Evolutionary conservation across 805 yeast species (phyloP).

Genomic region (Ogataea chonburiensis): DNA sequence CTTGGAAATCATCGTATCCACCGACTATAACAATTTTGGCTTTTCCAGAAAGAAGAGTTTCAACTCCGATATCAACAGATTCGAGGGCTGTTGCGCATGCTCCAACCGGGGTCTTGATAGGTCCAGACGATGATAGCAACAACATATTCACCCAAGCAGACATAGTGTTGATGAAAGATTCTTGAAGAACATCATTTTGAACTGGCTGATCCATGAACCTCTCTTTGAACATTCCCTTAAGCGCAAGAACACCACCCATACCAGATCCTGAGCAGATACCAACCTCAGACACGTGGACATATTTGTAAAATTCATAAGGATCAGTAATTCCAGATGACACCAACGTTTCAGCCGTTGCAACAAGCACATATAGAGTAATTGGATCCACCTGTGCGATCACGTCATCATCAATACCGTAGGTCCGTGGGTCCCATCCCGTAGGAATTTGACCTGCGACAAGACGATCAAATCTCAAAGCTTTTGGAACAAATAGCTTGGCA

Average conservation of each 20-base stretch:
- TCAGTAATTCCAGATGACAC: slow-evolving; percentile 94
- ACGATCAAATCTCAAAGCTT: slow-evolving; percentile 72
- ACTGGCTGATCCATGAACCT: slow-evolving; percentile 91
- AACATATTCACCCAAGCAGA: slow-evolving; percentile 99
- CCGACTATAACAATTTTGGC: slow-evolving; percentile 97
- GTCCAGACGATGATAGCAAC: slow-evolving; percentile 95
- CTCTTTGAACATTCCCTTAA: slow-evolving; percentile 97
- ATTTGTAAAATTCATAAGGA: slow-evolving; percentile 97
- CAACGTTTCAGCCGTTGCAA: slow-evolving; percentile 92
- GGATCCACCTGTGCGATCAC: slow-evolving; percentile 94
- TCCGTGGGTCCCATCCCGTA: slow-evolving; percentile 95
- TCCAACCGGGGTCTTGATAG: slow-evolving; percentile 98
- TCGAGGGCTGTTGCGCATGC: slow-evolving; percentile 99
- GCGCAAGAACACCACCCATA: slow-evolving; percentile 98
- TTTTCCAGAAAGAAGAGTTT: slow-evolving; percentile 87
- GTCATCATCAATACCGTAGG: slow-evolving; percentile 94
- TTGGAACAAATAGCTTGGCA: slow-evolving; percentile 86
- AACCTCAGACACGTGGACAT: slow-evolving; percentile 96
- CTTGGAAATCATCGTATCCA: slow-evolving; percentile 99
- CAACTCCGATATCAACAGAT: slow-evolving; percentile 94
- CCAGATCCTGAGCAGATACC: slow-evolving; percentile 99
- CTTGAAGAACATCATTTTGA: slow-evolving; percentile 96
- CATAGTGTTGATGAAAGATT: slow-evolving; percentile 98
- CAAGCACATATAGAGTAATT: slow-evolving; percentile 87
- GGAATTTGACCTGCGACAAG: slow-evolving; percentile 93